These are phyloP conservation scores for Apostasia ramifera DNA, from an alignment of 106 monocot species.

Conservation along the genomic window DNA sequence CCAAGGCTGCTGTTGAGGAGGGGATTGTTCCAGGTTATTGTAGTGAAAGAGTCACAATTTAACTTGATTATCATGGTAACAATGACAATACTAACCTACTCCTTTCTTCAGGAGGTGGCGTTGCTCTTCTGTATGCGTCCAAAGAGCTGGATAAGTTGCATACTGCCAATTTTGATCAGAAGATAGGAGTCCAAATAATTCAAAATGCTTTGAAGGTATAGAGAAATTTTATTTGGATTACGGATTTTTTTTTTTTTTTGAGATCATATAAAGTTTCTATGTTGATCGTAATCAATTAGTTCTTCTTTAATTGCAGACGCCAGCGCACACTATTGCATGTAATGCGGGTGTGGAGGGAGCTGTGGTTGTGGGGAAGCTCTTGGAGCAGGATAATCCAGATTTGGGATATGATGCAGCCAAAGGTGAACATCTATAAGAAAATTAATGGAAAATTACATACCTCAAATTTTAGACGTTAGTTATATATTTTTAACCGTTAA, in stretches of 20 bases:
- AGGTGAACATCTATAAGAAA: conserved; percentile 16
- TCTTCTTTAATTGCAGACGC: conserved; percentile 25
- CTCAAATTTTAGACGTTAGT: neutral
- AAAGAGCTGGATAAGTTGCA: conserved; percentile 52
- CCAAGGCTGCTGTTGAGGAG: conserved; percentile 77
- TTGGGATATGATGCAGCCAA: conserved; percentile 80
- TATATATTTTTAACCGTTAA: neutral
- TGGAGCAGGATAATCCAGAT: conserved; percentile 67
- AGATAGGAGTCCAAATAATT: conserved; percentile 73
- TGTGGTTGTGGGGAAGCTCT: conserved; percentile 61
- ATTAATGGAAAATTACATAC: too few species aligned
- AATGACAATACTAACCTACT: neutral
- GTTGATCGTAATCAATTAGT: neutral
- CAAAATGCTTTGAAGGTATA: conserved; percentile 63
- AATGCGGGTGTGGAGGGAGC: conserved; percentile 77
- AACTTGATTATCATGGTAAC: neutral
- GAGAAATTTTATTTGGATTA: neutral
- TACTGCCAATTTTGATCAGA: conserved; percentile 72
- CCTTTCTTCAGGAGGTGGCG: conserved; percentile 42
- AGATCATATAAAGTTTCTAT: neutral
- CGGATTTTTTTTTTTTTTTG: neutral
- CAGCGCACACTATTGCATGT: conserved; percentile 53
- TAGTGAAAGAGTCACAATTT: neutral
- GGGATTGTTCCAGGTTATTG: conserved; percentile 66
- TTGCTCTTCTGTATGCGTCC: conserved; percentile 69